Conservation (phyloP, 2,329 filamentous ascomycete genomes). For the Fusarium torulosum region DNA sequence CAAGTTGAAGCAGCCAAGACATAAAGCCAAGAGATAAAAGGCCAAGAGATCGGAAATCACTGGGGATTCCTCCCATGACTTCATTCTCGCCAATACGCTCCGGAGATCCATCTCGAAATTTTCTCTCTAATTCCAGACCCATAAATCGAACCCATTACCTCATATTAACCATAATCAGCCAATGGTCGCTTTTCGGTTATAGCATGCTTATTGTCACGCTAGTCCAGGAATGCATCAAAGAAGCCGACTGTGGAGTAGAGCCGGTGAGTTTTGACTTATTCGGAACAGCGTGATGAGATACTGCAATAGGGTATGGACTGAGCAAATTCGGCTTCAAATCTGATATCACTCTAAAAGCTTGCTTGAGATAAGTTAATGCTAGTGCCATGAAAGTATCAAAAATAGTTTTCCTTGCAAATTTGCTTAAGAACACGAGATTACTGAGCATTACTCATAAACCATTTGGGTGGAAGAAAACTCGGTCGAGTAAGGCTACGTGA, state of each 20-base stretch:
- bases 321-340: too few relatives aligned
- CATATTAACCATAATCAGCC: not conserved
- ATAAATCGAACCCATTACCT: constrained; percentile 10
- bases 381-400: too few relatives aligned
- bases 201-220: not conserved
- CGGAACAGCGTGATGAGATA: not conserved
- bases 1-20: constrained; percentile 5
- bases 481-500: too few relatives aligned
- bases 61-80: constrained; percentile 9
- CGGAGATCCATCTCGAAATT: not conserved
- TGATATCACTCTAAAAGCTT: too few relatives aligned
- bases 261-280: not conserved
- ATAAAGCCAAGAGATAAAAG: not conserved
- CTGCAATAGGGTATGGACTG: not conserved
- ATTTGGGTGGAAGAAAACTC: too few relatives aligned
- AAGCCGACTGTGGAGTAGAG: constrained; percentile 3
- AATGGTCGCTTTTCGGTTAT: not conserved
- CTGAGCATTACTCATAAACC: too few relatives aligned
- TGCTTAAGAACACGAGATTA: too few relatives aligned
- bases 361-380: too few relatives aligned
- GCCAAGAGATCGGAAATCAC: constrained; percentile 3
- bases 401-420: too few relatives aligned
- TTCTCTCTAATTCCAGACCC: constrained; percentile 21
- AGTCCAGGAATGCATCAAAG: not conserved
- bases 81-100: constrained; percentile 1